Base-by-base conservation (phyloP, 768 basidiomycete species). In the Stropharia rugosoannulata region DNA sequence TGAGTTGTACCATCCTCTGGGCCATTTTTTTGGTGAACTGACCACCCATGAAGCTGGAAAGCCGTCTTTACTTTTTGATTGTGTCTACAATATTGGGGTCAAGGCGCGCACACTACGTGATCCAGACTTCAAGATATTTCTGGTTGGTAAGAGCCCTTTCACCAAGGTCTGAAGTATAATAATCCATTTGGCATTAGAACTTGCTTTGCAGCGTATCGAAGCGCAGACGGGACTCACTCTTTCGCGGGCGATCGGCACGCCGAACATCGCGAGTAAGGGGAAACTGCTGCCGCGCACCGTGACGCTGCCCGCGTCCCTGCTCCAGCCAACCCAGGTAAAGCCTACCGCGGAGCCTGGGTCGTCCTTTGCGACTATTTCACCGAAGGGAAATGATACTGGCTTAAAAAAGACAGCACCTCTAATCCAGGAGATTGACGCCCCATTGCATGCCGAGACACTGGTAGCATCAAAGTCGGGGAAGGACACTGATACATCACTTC, bases 251-350 rank as follows among this genome's bases (percentile, higher is more conserved):
- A 83, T 93, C 57, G 80, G 79, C 19, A 87, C 81, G 0, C 90
- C 90, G 5, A 93, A 93, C 68, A 89, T 93, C 50, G 70, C 79
- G 3, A 84, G 84, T 50, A 93, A 93, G 67, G 90, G 90, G n/a
- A 80, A 77, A 62, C 79, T 86, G 1, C 63, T 66, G 25, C 77
- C 83, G 12, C 83, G 89, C 35, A 79, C 77, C 11, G 84, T 84
- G 1, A 65, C 74, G 40, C 74, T 92, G 22, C 86, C 87, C 4
- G 61, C 74, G 38, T 59, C 43, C 41, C 61, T 40, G 45, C 54
- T 66, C 37, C 55, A 29, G 48, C 42, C 12, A 3, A 13, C 1
- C 15, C 18, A 35, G 10, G 35, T 32, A 37, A 16, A 13, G 16
- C 38, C n/a, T 10, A 5, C 19, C 10, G 6, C 40, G 16, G 53